These are phyloP conservation scores for Sporormia fimetaria DNA, from an alignment of 495 filamentous ascomycete genomes.

Conservation along the genomic window DNA sequence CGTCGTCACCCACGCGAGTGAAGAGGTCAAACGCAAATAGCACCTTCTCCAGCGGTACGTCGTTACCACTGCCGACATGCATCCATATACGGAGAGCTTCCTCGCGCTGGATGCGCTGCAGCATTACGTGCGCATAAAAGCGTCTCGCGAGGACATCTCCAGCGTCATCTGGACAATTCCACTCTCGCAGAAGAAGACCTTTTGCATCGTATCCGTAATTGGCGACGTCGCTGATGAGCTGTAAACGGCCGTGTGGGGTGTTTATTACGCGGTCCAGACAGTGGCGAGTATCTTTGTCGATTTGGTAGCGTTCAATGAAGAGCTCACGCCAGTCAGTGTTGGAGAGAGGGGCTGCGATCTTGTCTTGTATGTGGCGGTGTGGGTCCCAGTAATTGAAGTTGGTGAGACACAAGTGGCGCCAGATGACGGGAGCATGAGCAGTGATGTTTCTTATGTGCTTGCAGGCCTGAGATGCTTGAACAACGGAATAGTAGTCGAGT, in stretches of 20 bases:
- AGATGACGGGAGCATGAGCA: constrained; percentile 58
- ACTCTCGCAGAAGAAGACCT: constrained; percentile 63
- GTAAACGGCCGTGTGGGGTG: constrained; percentile 55
- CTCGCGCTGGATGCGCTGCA: constrained; percentile 70
- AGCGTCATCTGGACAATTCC: constrained; percentile 42
- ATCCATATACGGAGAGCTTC: constrained; percentile 69
- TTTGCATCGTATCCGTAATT: constrained; percentile 76
- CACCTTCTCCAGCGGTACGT: constrained; percentile 57
- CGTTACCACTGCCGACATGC: constrained; percentile 40
- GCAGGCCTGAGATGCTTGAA: constrained; percentile 47
- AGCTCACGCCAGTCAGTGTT: constrained; percentile 66
- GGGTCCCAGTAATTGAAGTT: constrained; percentile 63
- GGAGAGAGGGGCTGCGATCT: constrained; percentile 39
- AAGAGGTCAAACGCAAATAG: constrained; percentile 82
- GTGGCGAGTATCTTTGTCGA: constrained; percentile 43
- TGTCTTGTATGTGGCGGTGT: constrained; percentile 50
- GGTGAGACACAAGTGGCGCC: constrained; percentile 60
- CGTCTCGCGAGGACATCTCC: constrained; percentile 75
- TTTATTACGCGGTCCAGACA: constrained; percentile 60
- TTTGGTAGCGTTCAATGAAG: constrained; percentile 47
- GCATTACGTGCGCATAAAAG: constrained; percentile 62
- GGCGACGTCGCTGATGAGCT: constrained; percentile 56
- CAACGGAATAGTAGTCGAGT: constrained; percentile 28
- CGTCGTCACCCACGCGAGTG: constrained; percentile 54
- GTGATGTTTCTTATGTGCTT: constrained; percentile 53